phyloP scores from a whole-genome alignment of 78 protist species.

The Cavenderia fasciculata region DNA sequence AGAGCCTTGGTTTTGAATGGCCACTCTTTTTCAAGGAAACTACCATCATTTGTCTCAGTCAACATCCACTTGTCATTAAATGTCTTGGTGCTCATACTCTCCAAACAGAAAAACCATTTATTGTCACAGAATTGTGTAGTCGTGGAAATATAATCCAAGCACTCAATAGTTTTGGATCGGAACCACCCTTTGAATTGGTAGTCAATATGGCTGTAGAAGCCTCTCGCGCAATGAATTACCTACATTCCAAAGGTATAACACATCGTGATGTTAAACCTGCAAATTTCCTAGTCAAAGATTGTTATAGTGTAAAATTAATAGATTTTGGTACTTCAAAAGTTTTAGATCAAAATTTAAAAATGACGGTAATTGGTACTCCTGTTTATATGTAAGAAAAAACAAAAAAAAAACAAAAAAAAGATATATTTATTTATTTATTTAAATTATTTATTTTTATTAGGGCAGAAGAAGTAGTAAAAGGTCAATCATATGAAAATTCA shows the following conservation, averaged over 20 bases:
- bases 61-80: slow-evolving; percentile 59
- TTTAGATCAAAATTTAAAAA: not conserved
- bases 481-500: slow-evolving; percentile 37
- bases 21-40: slow-evolving; percentile 22
- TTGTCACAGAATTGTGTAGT: slow-evolving; percentile 63
- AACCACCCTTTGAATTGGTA: not conserved
- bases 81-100: slow-evolving; percentile 49
- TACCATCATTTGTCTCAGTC: slow-evolving; percentile 16
- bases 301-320: slow-evolving; percentile 37
- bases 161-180: not conserved
- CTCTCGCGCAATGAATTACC: slow-evolving; percentile 40
- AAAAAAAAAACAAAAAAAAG: no score
- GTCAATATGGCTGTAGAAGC: slow-evolving; percentile 64
- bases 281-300: slow-evolving; percentile 43
- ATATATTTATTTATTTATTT: no score
- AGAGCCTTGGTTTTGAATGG: slow-evolving; percentile 65
- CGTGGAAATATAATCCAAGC: slow-evolving; percentile 44
- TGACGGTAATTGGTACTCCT: slow-evolving; percentile 59
- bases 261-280: slow-evolving; percentile 69
- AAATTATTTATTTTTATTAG: no score
- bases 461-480: slow-evolving; percentile 66
- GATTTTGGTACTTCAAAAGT: slow-evolving; percentile 55
- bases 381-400: no score
- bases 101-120: slow-evolving; percentile 46
- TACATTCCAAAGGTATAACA: slow-evolving; percentile 37